Conservation (phyloP, 176 grass and related monocot genomes). For the Poa annua region DNA sequence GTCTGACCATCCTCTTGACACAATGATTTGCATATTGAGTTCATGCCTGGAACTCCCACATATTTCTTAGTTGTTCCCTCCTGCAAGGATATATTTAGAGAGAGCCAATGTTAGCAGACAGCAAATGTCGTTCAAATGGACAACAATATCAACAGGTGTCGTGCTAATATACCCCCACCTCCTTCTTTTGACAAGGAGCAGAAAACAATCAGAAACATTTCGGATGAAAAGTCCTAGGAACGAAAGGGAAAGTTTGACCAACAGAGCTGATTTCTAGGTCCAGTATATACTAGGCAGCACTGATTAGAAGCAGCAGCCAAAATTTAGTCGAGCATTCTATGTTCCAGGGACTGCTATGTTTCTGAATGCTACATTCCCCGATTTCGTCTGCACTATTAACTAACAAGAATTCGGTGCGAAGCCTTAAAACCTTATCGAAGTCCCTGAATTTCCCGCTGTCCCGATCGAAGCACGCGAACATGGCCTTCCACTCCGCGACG, state of each 20-base stretch:
- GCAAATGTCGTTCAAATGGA: not conserved
- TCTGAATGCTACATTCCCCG: not conserved
- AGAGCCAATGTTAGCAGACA: constrained; percentile 10
- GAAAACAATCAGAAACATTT: not conserved
- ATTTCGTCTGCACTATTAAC: not conserved
- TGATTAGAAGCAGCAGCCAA: too few species aligned
- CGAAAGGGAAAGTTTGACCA: not conserved
- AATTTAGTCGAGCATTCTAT: not conserved
- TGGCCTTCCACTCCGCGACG: constrained; percentile 79
- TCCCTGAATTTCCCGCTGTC: constrained; percentile 62
- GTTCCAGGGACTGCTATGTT: not conserved
- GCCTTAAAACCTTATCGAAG: constrained; percentile 53
- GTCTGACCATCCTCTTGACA: constrained; percentile 73
- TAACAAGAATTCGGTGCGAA: not conserved
- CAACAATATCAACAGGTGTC: not conserved
- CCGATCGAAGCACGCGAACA: constrained; percentile 65
- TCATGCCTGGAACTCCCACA: constrained; percentile 89
- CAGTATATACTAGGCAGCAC: not conserved
- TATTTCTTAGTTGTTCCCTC: constrained; percentile 68
- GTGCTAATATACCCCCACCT: not conserved
- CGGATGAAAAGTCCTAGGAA: not conserved
- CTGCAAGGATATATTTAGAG: constrained; percentile 39
- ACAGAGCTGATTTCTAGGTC: not conserved
- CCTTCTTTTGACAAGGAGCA: not conserved
- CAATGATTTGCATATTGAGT: constrained; percentile 89